phyloP scores from a whole-genome alignment of 2,329 filamentous ascomycete genomes.

The Tolypocladium nubicola region DNA sequence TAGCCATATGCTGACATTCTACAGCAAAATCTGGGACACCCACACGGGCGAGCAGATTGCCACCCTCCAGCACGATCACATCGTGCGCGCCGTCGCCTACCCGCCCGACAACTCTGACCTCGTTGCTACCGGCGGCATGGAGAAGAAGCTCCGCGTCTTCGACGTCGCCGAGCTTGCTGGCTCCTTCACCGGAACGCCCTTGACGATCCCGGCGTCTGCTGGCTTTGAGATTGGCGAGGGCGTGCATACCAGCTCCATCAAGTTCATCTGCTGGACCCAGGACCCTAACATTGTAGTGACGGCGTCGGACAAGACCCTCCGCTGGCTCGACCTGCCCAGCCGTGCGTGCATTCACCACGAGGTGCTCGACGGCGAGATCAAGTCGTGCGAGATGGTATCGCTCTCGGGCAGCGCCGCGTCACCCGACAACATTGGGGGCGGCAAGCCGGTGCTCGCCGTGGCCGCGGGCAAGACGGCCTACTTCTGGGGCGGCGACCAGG shows the following conservation, averaged over 20 bases:
- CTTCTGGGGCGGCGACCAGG: slow-evolving; percentile 72
- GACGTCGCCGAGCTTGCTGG: slow-evolving; percentile 58
- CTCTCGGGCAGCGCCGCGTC: slow-evolving; percentile 49
- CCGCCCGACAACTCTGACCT: slow-evolving; percentile 72
- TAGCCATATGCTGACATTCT: slow-evolving; percentile 10
- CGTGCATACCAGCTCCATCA: slow-evolving; percentile 79
- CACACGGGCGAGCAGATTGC: slow-evolving; percentile 83
- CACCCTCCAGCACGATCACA: slow-evolving; percentile 85
- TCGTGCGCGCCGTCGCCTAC: slow-evolving; percentile 89
- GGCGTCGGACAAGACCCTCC: slow-evolving; percentile 80
- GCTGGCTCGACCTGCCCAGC: slow-evolving; percentile 86
- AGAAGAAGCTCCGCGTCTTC: slow-evolving; percentile 94
- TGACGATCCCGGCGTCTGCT: slow-evolving; percentile 45
- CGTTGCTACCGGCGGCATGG: slow-evolving; percentile 85
- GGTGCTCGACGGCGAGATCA: slow-evolving; percentile 73
- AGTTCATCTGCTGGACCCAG: slow-evolving; percentile 88
- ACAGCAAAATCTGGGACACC: slow-evolving; percentile 92
- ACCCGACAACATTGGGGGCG: slow-evolving; percentile 52
- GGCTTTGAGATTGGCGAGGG: slow-evolving; percentile 83
- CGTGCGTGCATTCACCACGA: slow-evolving; percentile 67
- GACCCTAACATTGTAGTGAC: slow-evolving; percentile 85
- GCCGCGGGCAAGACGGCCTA: slow-evolving; percentile 91
- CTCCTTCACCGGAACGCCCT: slow-evolving; percentile 24
- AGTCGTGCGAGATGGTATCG: slow-evolving; percentile 80
- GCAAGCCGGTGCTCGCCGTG: slow-evolving; percentile 68